Conservation (phyloP, 140 eudicot species). For the Senecio squalidus region DNA sequence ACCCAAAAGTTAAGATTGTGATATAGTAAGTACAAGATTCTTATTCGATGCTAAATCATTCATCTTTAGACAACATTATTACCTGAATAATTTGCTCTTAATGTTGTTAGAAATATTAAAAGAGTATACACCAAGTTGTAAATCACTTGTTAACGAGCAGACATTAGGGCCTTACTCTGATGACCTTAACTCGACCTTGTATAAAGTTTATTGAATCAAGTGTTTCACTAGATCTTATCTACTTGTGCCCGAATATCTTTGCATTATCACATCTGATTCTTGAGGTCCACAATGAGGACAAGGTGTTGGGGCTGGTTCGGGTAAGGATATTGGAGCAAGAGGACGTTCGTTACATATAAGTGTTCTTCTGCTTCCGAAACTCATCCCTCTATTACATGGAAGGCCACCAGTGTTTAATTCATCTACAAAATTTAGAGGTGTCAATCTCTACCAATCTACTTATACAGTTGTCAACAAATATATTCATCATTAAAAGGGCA, state of each 20-base stretch:
- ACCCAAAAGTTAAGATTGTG: neutral
- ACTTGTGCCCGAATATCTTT: neutral
- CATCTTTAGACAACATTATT: neutral
- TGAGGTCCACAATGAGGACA: neutral
- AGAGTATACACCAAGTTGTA: neutral
- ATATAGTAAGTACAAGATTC: neutral
- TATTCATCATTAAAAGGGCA: no score
- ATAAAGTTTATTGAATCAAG: neutral
- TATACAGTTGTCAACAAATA: neutral
- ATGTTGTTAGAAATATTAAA: neutral
- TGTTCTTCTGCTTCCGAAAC: slow-evolving; percentile 45
- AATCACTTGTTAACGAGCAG: neutral
- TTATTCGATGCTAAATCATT: slow-evolving; percentile 9
- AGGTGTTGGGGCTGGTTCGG: slow-evolving; percentile 27
- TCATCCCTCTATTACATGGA: slow-evolving; percentile 6
- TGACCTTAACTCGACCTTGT: neutral
- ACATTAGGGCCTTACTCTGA: neutral
- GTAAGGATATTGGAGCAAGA: slow-evolving; percentile 21
- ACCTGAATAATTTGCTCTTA: neutral
- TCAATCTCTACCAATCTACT: neutral
- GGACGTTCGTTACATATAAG: slow-evolving; percentile 21
- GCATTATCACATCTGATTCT: neutral
- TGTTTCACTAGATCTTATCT: slow-evolving; percentile 7
- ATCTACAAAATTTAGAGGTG: no score
- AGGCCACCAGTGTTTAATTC: neutral